Percentiles rank a stretch among this genome's conserved stretches.
Conservation (phyloP, 2,329 filamentous ascomycete species). For the Decorospora gaudefroyi region DNA sequence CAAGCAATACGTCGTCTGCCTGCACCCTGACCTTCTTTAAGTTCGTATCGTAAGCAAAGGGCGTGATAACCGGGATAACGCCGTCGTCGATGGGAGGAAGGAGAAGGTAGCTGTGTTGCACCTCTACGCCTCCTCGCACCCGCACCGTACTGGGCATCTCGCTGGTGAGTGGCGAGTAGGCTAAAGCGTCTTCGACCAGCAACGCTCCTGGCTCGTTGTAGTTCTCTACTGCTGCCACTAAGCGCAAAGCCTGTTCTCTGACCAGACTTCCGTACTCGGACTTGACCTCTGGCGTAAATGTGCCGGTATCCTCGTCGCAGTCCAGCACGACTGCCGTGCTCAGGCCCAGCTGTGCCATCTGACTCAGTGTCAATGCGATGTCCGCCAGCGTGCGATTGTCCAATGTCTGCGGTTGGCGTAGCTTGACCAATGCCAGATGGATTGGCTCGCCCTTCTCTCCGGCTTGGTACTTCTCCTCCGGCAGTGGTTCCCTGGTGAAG, state of each 20-base stretch:
- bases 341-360: conserved; percentile 81
- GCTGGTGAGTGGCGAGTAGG: conserved; percentile 38
- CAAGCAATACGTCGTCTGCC: conserved; percentile 70
- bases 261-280: conserved; percentile 49
- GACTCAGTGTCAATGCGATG: conserved; percentile 80
- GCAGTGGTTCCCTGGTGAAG: conserved; percentile 60
- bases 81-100: conserved; percentile 69
- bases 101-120: conserved; percentile 58
- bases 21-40: conserved; percentile 52
- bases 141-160: conserved; percentile 42
- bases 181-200: conserved; percentile 64
- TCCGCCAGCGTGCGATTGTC: conserved; percentile 71
- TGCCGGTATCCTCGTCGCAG: conserved; percentile 55
- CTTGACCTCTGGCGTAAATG: conserved; percentile 37
- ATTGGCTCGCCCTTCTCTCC: conserved; percentile 52
- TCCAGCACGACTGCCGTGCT: conserved; percentile 83
- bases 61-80: conserved; percentile 70
- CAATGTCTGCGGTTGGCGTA: conserved; percentile 73
- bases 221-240: conserved; percentile 74
- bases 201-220: conserved; percentile 70
- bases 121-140: conserved; percentile 45
- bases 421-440: conserved; percentile 84
- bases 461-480: conserved; percentile 39
- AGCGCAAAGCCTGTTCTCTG: conserved; percentile 70
- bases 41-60: conserved; percentile 63